Base-by-base conservation (phyloP, 2,329 filamentous ascomycete genomes). In the Xenosphaeropsis pyriputrescens region DNA sequence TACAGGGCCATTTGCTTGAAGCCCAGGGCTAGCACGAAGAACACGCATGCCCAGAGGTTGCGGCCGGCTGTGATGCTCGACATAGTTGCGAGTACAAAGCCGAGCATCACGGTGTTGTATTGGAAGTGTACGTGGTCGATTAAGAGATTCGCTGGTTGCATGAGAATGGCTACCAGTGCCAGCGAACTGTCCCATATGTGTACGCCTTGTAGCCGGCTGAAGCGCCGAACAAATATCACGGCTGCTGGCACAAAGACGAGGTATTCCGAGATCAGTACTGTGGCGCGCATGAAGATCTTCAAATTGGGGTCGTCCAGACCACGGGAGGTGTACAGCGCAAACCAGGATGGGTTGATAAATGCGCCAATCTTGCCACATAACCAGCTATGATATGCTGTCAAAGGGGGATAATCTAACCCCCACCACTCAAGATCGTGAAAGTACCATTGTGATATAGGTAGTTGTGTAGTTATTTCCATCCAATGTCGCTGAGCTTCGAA, bases 1-100 rank as follows among this genome's bases (percentile, higher is more conserved):
- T 96, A 98, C 13, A 98, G 68, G 1, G 89, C 89, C 93, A 98
- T 98, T 59, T 98, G 91, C 65, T 98, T 98, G 68, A 96, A 98
- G 5, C 85, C 85, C n/a, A 98, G 66, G 3, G 89, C 84, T 13
- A 74, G 75, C 6, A 98, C 91, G 50, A 98, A 98, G 63, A 94
- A 94, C 41, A 94, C 73, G 44, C 85, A 86, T 18, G 84, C 75
- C 86, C 89, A 95, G 43, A 93, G 71, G 50, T 79, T 79, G 35
- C 86, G 74, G 4, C 84, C 84, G 3, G 86, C 85, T 36, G 94
- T 59, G 61, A 96, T 81, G 56, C 83, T 91, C 32, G 89, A 91
- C 63, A 95, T 76, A 50, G 80, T 85, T 1, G 85, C 85, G 19
- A 93, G 65, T 8, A 91, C 76, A 35, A 96, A 74, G 2, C 93